Conservation (phyloP, 2,329 filamentous ascomycete genomes). For the Penicillium sp. region DNA sequence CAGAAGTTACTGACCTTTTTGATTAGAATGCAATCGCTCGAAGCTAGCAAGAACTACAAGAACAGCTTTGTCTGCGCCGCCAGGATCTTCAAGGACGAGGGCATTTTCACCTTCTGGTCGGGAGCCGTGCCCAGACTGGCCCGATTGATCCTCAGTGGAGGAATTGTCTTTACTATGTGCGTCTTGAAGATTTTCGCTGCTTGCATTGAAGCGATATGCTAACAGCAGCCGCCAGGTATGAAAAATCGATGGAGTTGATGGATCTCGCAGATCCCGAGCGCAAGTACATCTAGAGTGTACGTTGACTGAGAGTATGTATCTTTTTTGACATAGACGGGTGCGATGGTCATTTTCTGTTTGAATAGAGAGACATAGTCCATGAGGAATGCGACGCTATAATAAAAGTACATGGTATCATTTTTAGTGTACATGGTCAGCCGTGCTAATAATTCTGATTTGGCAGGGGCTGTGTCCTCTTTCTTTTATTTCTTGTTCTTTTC, state of each 20-base stretch:
- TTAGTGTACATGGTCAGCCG: constrained; percentile 9
- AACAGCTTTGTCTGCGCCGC: constrained; percentile 83
- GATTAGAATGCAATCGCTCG: constrained; percentile 87
- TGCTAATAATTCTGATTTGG: background rate
- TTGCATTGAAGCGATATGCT: constrained; percentile 7
- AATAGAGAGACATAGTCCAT: constrained; percentile 9
- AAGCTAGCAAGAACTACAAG: constrained; percentile 77
- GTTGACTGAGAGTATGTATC: background rate
- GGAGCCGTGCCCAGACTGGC: constrained; percentile 85
- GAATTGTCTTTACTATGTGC: constrained; percentile 94
- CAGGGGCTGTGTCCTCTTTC: background rate
- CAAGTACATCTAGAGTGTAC: constrained; percentile 67
- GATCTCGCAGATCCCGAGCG: constrained; percentile 77
- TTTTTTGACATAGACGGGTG: background rate
- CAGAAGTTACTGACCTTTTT: background rate
- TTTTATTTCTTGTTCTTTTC: constrained; percentile 9
- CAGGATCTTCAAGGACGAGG: constrained; percentile 85
- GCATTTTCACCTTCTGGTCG: constrained; percentile 88
- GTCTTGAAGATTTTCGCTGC: constrained; percentile 28
- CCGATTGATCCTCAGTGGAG: constrained; percentile 84
- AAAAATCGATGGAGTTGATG: constrained; percentile 92
- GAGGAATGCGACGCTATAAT: constrained; percentile 6
- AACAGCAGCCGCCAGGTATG: constrained; percentile 58
- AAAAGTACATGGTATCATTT: constrained; percentile 23
- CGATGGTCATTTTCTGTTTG: background rate